Evolutionary conservation across 768 basidiomycete species (phyloP).

Genomic region (Termitomyces sp.): DNA sequence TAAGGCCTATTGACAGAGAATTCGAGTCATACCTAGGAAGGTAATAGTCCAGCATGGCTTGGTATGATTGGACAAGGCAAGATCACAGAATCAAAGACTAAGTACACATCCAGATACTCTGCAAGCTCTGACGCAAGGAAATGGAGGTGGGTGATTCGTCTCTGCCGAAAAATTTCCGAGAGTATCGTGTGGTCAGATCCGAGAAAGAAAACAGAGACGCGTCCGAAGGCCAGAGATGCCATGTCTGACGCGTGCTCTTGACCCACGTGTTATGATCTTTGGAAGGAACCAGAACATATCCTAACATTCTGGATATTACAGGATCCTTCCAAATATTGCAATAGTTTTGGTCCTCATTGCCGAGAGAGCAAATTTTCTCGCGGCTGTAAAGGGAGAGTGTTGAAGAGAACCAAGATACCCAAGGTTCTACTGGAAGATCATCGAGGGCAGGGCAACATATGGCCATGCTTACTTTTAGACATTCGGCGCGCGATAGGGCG

Average conservation of each 20-base stretch:
- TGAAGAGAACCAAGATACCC: not conserved
- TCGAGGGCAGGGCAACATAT: not conserved
- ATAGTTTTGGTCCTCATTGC: not conserved
- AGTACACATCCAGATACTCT: not conserved
- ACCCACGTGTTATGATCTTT: not conserved
- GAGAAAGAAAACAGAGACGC: not conserved
- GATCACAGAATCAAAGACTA: slow-evolving; percentile 11
- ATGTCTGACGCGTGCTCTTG: not conserved
- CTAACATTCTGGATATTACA: not conserved
- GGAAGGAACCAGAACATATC: not conserved
- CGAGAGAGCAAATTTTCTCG: not conserved
- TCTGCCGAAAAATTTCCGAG: slow-evolving; percentile 19
- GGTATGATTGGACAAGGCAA: not conserved
- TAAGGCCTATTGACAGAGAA: not conserved
- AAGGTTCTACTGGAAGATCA: not conserved
- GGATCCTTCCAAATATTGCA: not conserved
- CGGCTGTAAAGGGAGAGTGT: not conserved
- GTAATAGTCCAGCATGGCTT: not conserved
- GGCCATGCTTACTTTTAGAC: not conserved
- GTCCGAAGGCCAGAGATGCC: slow-evolving; percentile 1
- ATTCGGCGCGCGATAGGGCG: too few relatives aligned
- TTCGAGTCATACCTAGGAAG: not conserved
- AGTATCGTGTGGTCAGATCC: slow-evolving; percentile 5
- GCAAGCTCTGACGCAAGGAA: slow-evolving; percentile 3
- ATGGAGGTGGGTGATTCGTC: not conserved